A percentile compares a stretch with the other conserved stretches of the same genome.
Evolutionary conservation across 345 rosid genomes (phyloP).

Genomic region (Boechera stricta): DNA sequence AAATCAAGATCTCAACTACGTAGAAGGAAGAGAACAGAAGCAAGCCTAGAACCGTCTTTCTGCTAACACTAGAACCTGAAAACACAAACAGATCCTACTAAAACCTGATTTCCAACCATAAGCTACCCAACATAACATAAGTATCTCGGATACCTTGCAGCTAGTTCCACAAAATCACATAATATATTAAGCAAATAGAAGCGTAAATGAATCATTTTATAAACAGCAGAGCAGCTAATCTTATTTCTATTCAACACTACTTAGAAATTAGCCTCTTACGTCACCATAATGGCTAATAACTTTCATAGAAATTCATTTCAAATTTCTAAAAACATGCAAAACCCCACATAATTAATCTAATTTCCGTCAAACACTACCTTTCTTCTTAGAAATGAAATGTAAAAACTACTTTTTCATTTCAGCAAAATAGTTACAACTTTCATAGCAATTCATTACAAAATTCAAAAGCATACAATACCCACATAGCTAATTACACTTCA

Average conservation of each 20-base stretch:
- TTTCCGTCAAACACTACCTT: constrained; percentile 1
- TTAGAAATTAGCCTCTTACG: not conserved
- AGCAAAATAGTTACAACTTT: not conserved
- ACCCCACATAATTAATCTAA: not conserved
- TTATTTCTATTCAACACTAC: constrained; percentile 10
- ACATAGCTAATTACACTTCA: constrained; percentile 21
- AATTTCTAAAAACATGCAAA: constrained; percentile 1
- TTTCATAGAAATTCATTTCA: not conserved
- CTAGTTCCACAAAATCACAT: not conserved
- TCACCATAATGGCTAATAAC: not conserved
- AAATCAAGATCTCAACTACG: not conserved
- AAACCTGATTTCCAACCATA: constrained; percentile 9
- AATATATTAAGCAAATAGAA: not conserved
- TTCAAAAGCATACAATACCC: not conserved
- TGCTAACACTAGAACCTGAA: not conserved
- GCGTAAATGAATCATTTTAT: not conserved
- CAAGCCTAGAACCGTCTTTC: not conserved
- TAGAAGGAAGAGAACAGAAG: not conserved
- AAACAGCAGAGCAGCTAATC: constrained; percentile 9
- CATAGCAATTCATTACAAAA: not conserved
- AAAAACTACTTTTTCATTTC: not conserved
- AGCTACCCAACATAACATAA: not conserved
- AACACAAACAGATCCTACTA: constrained; percentile 18
- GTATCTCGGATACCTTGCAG: not conserved
- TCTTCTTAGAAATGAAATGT: not conserved